Conservation (phyloP, 2,329 filamentous ascomycete species). For the Talaromyces funiculosus region DNA sequence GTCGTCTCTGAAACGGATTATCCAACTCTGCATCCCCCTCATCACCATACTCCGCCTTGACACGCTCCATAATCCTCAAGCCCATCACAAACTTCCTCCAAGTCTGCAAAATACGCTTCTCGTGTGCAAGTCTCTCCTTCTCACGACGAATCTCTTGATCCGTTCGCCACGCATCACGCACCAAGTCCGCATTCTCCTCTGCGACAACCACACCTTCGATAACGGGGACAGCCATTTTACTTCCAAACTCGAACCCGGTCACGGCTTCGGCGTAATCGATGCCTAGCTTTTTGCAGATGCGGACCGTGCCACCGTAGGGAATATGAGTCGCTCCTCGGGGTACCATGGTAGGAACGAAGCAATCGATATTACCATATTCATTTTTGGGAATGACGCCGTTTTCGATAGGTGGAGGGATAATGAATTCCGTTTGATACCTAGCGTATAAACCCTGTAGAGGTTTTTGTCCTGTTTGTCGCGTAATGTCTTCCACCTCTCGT, state of each 20-base stretch:
- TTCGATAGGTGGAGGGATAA: conserved; percentile 79
- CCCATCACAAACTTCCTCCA: conserved; percentile 90
- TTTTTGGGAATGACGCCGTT: conserved; percentile 91
- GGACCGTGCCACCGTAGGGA: conserved; percentile 67
- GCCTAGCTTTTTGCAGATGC: conserved; percentile 74
- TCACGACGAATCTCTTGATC: conserved; percentile 69
- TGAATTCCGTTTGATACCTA: conserved; percentile 84
- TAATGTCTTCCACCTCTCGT: conserved; percentile 80
- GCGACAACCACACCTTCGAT: conserved; percentile 87
- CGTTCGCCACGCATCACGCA: conserved; percentile 73
- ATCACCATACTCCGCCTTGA: conserved; percentile 68
- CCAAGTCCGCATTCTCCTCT: conserved; percentile 65
- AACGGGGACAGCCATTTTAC: conserved; percentile 87
- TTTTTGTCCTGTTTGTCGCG: conserved; percentile 74
- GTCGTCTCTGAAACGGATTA: conserved; percentile 30
- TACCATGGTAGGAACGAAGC: conserved; percentile 91
- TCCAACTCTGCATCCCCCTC: conserved; percentile 26
- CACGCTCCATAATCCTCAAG: conserved; percentile 71
- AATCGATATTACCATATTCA: conserved; percentile 90
- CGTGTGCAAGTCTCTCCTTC: conserved; percentile 78
- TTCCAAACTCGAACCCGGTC: conserved; percentile 92
- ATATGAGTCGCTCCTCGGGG: conserved; percentile 79
- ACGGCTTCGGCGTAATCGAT: conserved; percentile 93
- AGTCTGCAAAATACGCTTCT: conserved; percentile 63
- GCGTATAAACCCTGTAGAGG: conserved; percentile 81